Conservation (phyloP, 768 basidiomycete genomes). For the Amanita subjunquillea region DNA sequence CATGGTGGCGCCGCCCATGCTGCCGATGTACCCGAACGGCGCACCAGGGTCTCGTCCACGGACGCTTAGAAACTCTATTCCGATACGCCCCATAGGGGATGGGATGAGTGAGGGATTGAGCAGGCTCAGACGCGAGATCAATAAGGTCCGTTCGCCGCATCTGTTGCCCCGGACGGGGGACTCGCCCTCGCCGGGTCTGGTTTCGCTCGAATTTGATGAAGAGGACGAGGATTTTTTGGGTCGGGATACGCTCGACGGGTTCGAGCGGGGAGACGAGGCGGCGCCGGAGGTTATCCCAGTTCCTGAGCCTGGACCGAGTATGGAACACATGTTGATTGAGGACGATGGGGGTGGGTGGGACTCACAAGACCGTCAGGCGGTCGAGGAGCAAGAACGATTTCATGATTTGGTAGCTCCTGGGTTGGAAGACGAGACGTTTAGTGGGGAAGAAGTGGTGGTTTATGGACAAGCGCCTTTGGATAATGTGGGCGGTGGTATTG, state of each 20-base stretch:
- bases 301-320: conserved; percentile 9
- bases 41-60: conserved; percentile 25
- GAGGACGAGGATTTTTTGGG: conserved; percentile 53
- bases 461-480: background rate
- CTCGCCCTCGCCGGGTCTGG: conserved; percentile 18
- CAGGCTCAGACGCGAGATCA: conserved; percentile 45
- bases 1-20: conserved; percentile 27
- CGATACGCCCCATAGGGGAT: conserved; percentile 45
- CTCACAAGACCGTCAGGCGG: conserved; percentile 28
- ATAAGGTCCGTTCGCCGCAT: conserved; percentile 37
- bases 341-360: conserved; percentile 36
- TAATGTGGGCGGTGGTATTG: background rate
- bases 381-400: conserved; percentile 44
- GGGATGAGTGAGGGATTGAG: conserved; percentile 54
- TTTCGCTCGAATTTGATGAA: conserved; percentile 54
- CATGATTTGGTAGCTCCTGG: conserved; percentile 27
- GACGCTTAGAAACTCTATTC: conserved; percentile 40
- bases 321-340: conserved; percentile 20
- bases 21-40: conserved; percentile 83
- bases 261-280: conserved; percentile 6
- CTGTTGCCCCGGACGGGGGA: conserved; percentile 17
- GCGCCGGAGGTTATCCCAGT: conserved; percentile 15
- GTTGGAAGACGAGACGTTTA: conserved; percentile 20
- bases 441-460: conserved; percentile 27
- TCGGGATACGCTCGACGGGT: conserved; percentile 6